Evolutionary conservation across 1,284 basidiomycete species (phyloP).

Genomic region (Neolentinus lepideus): DNA sequence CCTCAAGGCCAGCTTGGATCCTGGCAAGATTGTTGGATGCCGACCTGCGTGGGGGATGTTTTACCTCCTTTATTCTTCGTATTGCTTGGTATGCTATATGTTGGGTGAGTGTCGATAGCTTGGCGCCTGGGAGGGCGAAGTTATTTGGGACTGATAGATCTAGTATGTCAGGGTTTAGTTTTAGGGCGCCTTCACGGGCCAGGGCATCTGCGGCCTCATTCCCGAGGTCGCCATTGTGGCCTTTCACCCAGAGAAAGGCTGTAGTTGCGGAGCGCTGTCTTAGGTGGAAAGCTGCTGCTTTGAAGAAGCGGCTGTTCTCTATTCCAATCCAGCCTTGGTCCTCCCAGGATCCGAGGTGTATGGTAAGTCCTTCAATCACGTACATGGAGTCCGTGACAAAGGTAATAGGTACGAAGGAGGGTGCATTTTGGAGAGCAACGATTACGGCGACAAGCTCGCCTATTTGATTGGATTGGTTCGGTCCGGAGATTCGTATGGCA

Average conservation of each 20-base stretch:
- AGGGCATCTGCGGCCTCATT: conserved; percentile 19
- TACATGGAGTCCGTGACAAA: conserved; percentile 12
- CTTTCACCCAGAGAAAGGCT: conserved; percentile 20
- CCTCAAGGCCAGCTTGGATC: too few relatives aligned
- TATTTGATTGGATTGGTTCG: conserved; percentile 11
- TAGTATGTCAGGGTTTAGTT: conserved; percentile 1
- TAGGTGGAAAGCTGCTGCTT: conserved; percentile 8
- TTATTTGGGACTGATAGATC: conserved; percentile 4
- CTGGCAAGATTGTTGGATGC: too few relatives aligned
- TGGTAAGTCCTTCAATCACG: conserved; percentile 14
- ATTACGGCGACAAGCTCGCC: conserved; percentile 14
- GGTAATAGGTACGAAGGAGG: background rate
- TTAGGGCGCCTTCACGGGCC: conserved; percentile 14
- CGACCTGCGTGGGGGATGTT: too few relatives aligned
- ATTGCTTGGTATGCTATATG: too few relatives aligned
- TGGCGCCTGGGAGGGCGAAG: conserved; percentile 15
- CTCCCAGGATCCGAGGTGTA: conserved; percentile 13
- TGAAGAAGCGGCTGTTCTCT: conserved; percentile 9
- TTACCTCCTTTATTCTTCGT: too few relatives aligned
- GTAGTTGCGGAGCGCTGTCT: conserved; percentile 12
- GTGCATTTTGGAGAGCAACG: background rate
- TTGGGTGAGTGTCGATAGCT: conserved; percentile 15
- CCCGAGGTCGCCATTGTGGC: conserved; percentile 13
- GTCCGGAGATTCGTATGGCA: conserved; percentile 6
- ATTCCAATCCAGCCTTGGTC: conserved; percentile 15